Evolutionary conservation across 2,329 filamentous ascomycete genomes (phyloP).

Genomic region (Apiospora hydei): DNA sequence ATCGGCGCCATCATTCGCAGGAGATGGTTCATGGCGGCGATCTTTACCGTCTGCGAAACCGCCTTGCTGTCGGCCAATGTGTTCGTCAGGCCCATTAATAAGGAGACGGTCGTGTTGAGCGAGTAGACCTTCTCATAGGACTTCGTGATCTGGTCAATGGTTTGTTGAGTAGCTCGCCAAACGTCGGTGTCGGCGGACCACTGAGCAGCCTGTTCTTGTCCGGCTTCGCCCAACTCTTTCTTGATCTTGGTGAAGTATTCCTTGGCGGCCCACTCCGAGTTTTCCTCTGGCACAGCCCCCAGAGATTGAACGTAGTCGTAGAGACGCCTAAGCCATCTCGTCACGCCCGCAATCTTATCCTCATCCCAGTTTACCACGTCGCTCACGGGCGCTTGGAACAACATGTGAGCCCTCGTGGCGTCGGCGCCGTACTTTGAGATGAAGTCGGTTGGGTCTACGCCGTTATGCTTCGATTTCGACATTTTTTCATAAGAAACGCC

Average conservation of each 20-base stretch:
- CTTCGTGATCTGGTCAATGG: conserved; percentile 70
- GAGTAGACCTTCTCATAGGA: conserved; percentile 76
- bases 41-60: conserved; percentile 52
- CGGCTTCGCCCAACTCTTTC: conserved; percentile 41
- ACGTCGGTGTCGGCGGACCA: conserved; percentile 59
- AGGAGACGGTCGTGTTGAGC: conserved; percentile 84
- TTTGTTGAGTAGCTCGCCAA: conserved; percentile 72
- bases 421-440: conserved; percentile 82
- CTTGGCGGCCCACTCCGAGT: conserved; percentile 36
- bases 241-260: conserved; percentile 48
- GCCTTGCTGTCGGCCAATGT: conserved; percentile 57
- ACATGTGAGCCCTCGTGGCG: conserved; percentile 82
- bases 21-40: conserved; percentile 61
- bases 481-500: conserved; percentile 84
- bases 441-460: conserved; percentile 79
- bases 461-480: conserved; percentile 95
- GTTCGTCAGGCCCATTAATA: conserved; percentile 85
- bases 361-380: conserved; percentile 91
- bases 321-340: conserved; percentile 78
- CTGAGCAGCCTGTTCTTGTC: conserved; percentile 35
- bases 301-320: conserved; percentile 59
- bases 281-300: conserved; percentile 29
- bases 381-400: conserved; percentile 85
- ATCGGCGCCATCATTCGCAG: conserved; percentile 80
- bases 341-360: conserved; percentile 79